Evolutionary conservation across 1,284 basidiomycete genomes (phyloP).

Genomic region (Cryptococcus deneoformans): DNA sequence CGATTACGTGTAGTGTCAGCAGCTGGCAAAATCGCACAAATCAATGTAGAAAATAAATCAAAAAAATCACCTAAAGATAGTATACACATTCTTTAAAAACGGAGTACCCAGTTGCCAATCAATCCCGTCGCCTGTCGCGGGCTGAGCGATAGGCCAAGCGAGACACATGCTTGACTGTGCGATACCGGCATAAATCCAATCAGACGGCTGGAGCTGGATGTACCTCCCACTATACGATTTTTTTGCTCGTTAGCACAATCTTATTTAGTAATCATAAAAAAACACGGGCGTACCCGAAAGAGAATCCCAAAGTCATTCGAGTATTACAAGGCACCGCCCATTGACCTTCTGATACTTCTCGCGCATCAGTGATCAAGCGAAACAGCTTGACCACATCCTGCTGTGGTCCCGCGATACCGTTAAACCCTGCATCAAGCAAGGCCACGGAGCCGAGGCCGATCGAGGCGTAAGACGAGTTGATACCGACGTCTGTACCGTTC

Average conservation of each 20-base stretch:
- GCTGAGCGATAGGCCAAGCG: slow-evolving; percentile 70
- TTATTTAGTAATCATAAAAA: neutral
- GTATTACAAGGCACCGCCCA: slow-evolving; percentile 81
- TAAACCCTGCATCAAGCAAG: slow-evolving; percentile 72
- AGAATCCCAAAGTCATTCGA: slow-evolving; percentile 63
- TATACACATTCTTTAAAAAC: slow-evolving; percentile 77
- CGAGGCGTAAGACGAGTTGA: slow-evolving; percentile 66
- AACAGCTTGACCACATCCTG: slow-evolving; percentile 73
- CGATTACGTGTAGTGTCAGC: too few relatives aligned
- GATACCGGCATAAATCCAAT: slow-evolving; percentile 76
- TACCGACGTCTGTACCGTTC: slow-evolving; percentile 58
- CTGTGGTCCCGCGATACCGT: slow-evolving; percentile 76
- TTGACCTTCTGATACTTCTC: slow-evolving; percentile 66
- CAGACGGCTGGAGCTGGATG: slow-evolving; percentile 69
- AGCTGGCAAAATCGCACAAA: too few relatives aligned
- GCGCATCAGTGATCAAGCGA: slow-evolving; percentile 59
- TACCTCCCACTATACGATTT: slow-evolving; percentile 56
- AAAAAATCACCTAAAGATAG: slow-evolving; percentile 80
- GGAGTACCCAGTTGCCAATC: slow-evolving; percentile 86
- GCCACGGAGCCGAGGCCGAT: slow-evolving; percentile 62
- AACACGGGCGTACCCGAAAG: slow-evolving; percentile 62
- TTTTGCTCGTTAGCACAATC: neutral
- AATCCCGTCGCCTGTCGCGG: slow-evolving; percentile 69
- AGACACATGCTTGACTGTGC: slow-evolving; percentile 67
- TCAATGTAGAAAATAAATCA: too few relatives aligned